Conservation (phyloP, 2,329 filamentous ascomycete species). For the Thelonectria olida region DNA sequence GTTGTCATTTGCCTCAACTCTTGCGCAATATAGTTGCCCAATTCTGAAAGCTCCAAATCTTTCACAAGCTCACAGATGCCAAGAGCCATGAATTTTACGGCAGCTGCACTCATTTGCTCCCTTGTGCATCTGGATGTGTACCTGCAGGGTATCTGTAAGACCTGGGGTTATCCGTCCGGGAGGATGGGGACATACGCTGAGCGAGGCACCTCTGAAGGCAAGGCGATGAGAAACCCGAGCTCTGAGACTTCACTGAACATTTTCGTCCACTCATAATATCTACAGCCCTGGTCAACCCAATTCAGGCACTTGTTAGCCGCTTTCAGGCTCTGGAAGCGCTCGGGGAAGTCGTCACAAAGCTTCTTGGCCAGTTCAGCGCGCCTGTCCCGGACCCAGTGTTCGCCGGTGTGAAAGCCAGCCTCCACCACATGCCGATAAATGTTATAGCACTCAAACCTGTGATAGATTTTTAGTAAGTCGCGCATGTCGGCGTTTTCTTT, state of each 20-base stretch:
- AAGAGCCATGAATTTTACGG: not conserved
- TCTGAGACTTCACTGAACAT: slow-evolving; percentile 6
- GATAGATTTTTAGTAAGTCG: slow-evolving; percentile 11
- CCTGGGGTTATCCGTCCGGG: not conserved
- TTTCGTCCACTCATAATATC: slow-evolving; percentile 16
- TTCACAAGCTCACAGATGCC: not conserved
- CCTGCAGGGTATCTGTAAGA: not conserved
- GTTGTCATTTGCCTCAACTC: not conserved
- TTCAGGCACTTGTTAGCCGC: slow-evolving; percentile 17
- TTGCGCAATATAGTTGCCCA: not conserved
- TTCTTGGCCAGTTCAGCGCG: slow-evolving; percentile 9
- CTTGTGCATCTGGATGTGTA: not conserved
- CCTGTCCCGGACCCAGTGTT: slow-evolving; percentile 16
- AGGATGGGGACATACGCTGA: not conserved
- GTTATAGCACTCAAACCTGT: slow-evolving; percentile 18
- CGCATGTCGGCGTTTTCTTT: slow-evolving; percentile 18
- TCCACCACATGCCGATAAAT: slow-evolving; percentile 16
- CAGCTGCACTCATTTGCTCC: not conserved
- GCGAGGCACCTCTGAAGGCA: not conserved
- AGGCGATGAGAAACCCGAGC: slow-evolving; percentile 7
- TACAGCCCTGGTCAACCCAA: slow-evolving; percentile 19
- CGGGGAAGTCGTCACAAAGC: slow-evolving; percentile 16
- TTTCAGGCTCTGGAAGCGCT: slow-evolving; percentile 1
- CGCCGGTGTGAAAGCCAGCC: slow-evolving; percentile 13
- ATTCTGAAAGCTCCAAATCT: not conserved